phyloP scores from a whole-genome alignment of 495 filamentous ascomycete genomes.

The Cladorrhinum samala region DNA sequence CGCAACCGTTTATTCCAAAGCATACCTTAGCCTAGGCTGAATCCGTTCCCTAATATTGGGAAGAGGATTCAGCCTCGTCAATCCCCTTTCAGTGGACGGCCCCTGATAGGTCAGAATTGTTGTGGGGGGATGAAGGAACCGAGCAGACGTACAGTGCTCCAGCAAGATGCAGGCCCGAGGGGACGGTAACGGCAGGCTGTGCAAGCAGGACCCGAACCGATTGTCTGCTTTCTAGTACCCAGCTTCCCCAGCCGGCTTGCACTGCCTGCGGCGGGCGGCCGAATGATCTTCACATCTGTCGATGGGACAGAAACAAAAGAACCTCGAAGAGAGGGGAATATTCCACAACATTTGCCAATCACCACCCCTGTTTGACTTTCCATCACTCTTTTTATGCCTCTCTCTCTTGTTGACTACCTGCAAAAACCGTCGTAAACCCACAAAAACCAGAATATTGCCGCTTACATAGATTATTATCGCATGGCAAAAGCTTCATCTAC shows the following conservation, averaged over 20 bases:
- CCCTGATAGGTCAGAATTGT: neutral
- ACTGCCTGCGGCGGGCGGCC: neutral
- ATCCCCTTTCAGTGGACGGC: neutral
- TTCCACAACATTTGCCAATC: too few relatives aligned
- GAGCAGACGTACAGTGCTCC: neutral
- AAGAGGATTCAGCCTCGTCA: slow-evolving; percentile 1
- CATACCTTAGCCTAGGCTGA: neutral
- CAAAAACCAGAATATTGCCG: too few relatives aligned
- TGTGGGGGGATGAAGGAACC: neutral
- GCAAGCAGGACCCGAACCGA: neutral
- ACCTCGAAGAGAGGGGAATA: too few relatives aligned
- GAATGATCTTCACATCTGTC: neutral
- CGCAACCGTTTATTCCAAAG: too few relatives aligned
- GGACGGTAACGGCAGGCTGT: neutral
- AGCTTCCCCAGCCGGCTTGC: neutral
- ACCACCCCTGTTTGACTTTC: too few relatives aligned
- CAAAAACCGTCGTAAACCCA: too few relatives aligned
- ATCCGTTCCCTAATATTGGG: too few relatives aligned
- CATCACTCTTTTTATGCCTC: too few relatives aligned
- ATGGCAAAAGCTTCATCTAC: too few relatives aligned
- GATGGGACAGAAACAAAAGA: neutral
- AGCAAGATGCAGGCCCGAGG: neutral
- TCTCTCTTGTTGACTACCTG: too few relatives aligned
- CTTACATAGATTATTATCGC: too few relatives aligned
- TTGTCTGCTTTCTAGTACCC: neutral